These are phyloP conservation scores for Leccinum rimulosum DNA, from an alignment of 768 basidiomycete genomes.

Conservation along the genomic window DNA sequence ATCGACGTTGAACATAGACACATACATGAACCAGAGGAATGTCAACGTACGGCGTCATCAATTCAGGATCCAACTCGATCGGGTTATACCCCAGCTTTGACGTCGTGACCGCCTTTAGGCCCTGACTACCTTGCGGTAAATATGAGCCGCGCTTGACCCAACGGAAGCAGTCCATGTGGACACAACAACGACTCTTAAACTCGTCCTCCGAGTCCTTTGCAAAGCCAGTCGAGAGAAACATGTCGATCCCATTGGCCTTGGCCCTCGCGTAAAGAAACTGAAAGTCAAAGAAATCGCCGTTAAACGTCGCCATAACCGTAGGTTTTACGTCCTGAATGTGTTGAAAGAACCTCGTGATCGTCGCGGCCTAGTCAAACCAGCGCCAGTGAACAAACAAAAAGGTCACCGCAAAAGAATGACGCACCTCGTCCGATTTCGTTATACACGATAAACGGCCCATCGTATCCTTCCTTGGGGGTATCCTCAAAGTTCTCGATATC, in stretches of 20 bases:
- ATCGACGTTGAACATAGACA: background rate
- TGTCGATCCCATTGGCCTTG: conserved; percentile 87
- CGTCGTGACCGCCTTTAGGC: conserved; percentile 95
- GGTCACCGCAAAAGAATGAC: conserved; percentile 9
- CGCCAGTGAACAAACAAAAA: background rate
- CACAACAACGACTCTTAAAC: conserved; percentile 91
- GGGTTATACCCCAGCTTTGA: conserved; percentile 96
- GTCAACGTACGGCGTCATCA: conserved; percentile 92
- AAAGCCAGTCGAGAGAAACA: conserved; percentile 95
- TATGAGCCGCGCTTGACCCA: conserved; percentile 99
- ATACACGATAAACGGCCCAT: conserved; percentile 93
- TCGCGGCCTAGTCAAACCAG: conserved; percentile 55
- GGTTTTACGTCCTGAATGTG: conserved; percentile 93
- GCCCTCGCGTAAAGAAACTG: conserved; percentile 90
- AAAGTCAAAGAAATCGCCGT: conserved; percentile 99
- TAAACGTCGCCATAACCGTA: conserved; percentile 97
- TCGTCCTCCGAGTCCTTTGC: conserved; percentile 90
- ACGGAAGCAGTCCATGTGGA: conserved; percentile 99
- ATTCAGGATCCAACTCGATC: conserved; percentile 94
- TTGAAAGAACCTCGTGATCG: conserved; percentile 85
- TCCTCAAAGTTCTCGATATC: conserved; percentile 99
- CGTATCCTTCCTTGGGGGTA: conserved; percentile 96
- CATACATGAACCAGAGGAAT: background rate
- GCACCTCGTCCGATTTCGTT: conserved; percentile 91
- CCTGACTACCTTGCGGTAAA: conserved; percentile 96